Evolutionary conservation across 192 early-diverging fungal species (phyloP).

Genomic region (Chytriomyces sp.): DNA sequence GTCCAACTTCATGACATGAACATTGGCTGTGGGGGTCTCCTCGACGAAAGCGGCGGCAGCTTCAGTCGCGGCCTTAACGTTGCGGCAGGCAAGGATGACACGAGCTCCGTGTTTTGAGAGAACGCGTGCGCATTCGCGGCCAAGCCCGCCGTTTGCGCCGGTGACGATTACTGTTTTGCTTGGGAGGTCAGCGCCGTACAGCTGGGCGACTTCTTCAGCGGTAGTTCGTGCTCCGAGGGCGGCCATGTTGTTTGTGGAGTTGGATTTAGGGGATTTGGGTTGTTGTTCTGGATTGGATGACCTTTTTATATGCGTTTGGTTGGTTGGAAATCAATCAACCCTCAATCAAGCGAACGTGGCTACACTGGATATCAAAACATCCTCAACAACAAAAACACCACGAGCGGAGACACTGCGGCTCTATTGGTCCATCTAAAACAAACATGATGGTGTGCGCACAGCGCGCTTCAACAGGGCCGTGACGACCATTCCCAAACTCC

Average conservation of each 20-base stretch:
- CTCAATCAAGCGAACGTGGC: too few species aligned
- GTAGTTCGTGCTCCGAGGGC: slow-evolving; percentile 1
- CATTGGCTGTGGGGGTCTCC: slow-evolving; percentile 8
- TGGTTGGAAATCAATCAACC: too few species aligned
- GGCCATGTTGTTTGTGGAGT: background rate
- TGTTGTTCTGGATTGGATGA: too few species aligned
- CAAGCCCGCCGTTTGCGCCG: slow-evolving; percentile 30
- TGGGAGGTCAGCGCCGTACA: background rate
- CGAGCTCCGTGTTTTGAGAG: slow-evolving; percentile 26
- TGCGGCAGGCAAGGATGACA: slow-evolving; percentile 29
- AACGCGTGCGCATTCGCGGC: slow-evolving; percentile 16
- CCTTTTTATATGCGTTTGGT: too few species aligned
- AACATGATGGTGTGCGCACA: too few species aligned
- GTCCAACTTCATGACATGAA: slow-evolving; percentile 41
- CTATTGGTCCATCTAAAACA: too few species aligned
- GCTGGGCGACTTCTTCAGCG: slow-evolving; percentile 12
- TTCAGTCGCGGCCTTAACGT: slow-evolving; percentile 24
- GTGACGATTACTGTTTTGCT: slow-evolving; percentile 38
- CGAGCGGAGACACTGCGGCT: too few species aligned
- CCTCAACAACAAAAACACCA: too few species aligned
- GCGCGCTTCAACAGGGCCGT: too few species aligned
- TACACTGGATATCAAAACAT: too few species aligned
- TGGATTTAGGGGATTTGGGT: too few species aligned
- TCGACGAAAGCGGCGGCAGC: slow-evolving; percentile 34
- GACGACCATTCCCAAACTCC: too few species aligned